Evolutionary conservation across 225 moss, liverwort and hornwort genomes (phyloP), one percentile per base, ranked within the genome.

Genomic region (Marchantia paleacea): DNA sequence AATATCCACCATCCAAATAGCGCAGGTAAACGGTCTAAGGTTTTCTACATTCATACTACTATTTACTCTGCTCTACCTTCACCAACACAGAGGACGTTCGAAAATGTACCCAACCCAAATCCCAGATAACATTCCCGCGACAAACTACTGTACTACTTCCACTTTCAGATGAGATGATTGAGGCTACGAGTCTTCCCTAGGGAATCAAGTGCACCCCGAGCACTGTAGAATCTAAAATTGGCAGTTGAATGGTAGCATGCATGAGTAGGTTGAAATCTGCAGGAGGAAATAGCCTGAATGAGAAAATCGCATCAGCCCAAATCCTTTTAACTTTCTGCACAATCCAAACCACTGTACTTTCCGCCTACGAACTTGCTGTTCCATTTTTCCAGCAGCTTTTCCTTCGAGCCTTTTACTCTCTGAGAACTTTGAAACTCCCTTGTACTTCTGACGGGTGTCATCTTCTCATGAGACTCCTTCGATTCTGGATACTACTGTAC

Each of bases 211-310:
- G 18, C 60, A 10, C 18, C 60, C 22, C 60, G 18, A 62, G 1
- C 62, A 62, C n/a, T 22, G 62, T 62, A 62, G 62, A 62, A 62
- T 62, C 62, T 62, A 62, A 62, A 62, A 62, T 62, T 62, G 62
- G 62, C 8, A 62, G 22, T 62, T 24, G n/a, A 24, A 19, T 24
- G n/a, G 62, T 62, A 24, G n/a, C n/a, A 24, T 62, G 62, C 62
- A 7, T 7, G 7, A n/a, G 16, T 62, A 62, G 62, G n/a, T 10
- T 62, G n/a, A 24, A 24, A 62, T 8, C 24, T 62, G 62, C 12
- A 58, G 20, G 18, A 58, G 15, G 15, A 5, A 16, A 6, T 62
- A 62, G 62, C 5, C n/a, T 62, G 60, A 62, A 62, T 24, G n/a
- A 16, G 6, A 39, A 7, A n/a, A 62, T 62, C n/a, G 62, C 62